Evolutionary conservation across 805 yeast species (phyloP), one percentile per base, ranked within the genome.

Genomic region (Lachancea sp.): DNA sequence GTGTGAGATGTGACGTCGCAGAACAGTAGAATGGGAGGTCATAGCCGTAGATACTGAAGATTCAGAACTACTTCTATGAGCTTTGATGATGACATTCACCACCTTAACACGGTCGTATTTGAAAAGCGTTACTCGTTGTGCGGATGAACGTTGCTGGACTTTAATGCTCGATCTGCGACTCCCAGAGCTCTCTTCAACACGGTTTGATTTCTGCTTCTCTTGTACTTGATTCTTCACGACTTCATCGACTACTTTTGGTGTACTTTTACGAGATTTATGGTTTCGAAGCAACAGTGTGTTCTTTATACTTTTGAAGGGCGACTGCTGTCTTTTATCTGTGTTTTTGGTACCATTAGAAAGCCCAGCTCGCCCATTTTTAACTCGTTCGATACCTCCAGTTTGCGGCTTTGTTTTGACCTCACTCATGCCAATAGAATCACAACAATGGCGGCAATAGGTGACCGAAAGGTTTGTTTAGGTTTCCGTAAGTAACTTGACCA

Each of bases 61-160:
- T 15, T 39, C 50, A 1, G 54, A 50, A 12, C 42, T 44, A 18
- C 49, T 41, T 33, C 54, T 38, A 3, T 38, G 34, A 11, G n/a
- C 26, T 6, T 46, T 20, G 7, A 44, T 32, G 9, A 44, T 25
- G 17, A 51, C 52, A 35, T 53, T 54, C 48, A 51, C 42, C 5
- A 57, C 63, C 34, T 45, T 52, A 1, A 62, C 64, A 30, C 55
- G 49, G 5, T 48, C 47, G 34, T 60, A 50, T 30, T 52, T 50
- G 46, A 63, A 64, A 29, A 64, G 49, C 2, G 66, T 51, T 12
- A 59, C 53, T 46, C 63, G 45, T 42, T 63, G 66, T 1, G 66
- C 61, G 8, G 66, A 62, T 10, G 50, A 38, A 30, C 66, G 43
- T 37, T 56, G 49, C 6, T 33, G 35, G 19, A 16, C 26, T 27